These are phyloP conservation scores for Cordyceps farinosa DNA, from an alignment of 2,329 filamentous ascomycete species.

Conservation along the genomic window DNA sequence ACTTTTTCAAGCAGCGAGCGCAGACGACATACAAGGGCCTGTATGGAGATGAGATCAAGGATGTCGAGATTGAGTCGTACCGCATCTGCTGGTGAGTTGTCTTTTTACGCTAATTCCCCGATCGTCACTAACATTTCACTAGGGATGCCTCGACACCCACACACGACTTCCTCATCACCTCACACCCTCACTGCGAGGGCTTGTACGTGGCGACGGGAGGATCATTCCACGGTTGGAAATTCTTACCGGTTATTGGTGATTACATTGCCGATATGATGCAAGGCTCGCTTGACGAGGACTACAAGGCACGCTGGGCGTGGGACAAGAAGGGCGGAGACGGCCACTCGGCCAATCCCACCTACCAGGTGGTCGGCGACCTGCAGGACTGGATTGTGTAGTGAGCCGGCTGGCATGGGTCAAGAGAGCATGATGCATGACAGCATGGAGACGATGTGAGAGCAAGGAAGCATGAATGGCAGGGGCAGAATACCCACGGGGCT, in stretches of 20 bases:
- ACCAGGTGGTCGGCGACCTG: conserved; percentile 39
- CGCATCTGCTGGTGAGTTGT: conserved; percentile 44
- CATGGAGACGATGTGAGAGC: background rate
- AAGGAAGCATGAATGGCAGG: background rate
- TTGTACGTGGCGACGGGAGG: conserved; percentile 60
- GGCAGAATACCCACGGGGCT: background rate
- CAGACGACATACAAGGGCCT: conserved; percentile 38
- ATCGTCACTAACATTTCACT: conserved; percentile 14
- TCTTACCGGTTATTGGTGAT: conserved; percentile 58
- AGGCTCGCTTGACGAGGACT: conserved; percentile 37
- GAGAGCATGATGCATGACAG: background rate
- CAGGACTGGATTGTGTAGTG: conserved; percentile 28
- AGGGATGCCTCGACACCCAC: conserved; percentile 61
- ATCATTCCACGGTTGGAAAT: conserved; percentile 64
- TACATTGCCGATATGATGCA: conserved; percentile 52
- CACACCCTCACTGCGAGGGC: conserved; percentile 46
- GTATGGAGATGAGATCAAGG: conserved; percentile 39
- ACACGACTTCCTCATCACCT: conserved; percentile 59
- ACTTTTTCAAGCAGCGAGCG: conserved; percentile 43
- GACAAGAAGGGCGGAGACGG: conserved; percentile 40
- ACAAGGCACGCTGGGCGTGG: conserved; percentile 44
- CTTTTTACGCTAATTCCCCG: background rate
- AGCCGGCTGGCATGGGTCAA: background rate
- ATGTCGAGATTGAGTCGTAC: conserved; percentile 39
- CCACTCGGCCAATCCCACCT: conserved; percentile 41